Percentiles rank a stretch among this genome's conserved stretches.
These are phyloP conservation scores for Talaromyces albobiverticillius DNA, from an alignment of 2,329 filamentous ascomycete genomes.

Conservation along the genomic window DNA sequence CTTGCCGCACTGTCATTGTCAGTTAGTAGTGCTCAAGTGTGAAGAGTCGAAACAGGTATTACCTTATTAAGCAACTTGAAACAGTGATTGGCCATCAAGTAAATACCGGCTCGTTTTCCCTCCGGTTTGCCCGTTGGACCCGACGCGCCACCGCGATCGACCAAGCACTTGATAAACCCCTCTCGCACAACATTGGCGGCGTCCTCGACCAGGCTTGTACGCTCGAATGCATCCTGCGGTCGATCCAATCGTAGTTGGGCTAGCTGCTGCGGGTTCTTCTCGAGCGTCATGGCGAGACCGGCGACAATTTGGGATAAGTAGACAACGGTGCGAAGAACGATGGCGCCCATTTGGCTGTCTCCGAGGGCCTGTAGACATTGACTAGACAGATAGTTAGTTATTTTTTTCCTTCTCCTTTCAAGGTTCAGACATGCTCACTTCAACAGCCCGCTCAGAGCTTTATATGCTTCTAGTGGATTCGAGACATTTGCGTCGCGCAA, in stretches of 20 bases:
- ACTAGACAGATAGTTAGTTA: slow-evolving; percentile 44
- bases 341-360: slow-evolving; percentile 72
- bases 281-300: slow-evolving; percentile 78
- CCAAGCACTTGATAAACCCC: slow-evolving; percentile 85
- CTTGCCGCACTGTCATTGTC: slow-evolving; percentile 63
- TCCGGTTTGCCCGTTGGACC: slow-evolving; percentile 64
- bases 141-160: slow-evolving; percentile 68
- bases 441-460: slow-evolving; percentile 68
- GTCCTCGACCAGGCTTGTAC: slow-evolving; percentile 77
- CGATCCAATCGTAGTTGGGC: slow-evolving; percentile 51
- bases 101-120: slow-evolving; percentile 83
- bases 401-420: too few species aligned
- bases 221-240: slow-evolving; percentile 58
- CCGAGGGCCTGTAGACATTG: slow-evolving; percentile 79
- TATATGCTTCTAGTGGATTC: slow-evolving; percentile 72
- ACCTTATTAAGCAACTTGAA: slow-evolving; percentile 83
- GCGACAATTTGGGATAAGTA: slow-evolving; percentile 77
- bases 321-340: slow-evolving; percentile 81
- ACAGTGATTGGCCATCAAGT: slow-evolving; percentile 87
- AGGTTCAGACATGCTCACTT: too few species aligned
- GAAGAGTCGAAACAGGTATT: slow-evolving; percentile 15
- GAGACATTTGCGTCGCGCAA: slow-evolving; percentile 76
- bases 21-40: neutral
- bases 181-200: slow-evolving; percentile 87
- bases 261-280: slow-evolving; percentile 74